Evolutionary conservation across 768 basidiomycete species (phyloP), one percentile per base, ranked within the genome.

Genomic region (Termitomyces sp.): DNA sequence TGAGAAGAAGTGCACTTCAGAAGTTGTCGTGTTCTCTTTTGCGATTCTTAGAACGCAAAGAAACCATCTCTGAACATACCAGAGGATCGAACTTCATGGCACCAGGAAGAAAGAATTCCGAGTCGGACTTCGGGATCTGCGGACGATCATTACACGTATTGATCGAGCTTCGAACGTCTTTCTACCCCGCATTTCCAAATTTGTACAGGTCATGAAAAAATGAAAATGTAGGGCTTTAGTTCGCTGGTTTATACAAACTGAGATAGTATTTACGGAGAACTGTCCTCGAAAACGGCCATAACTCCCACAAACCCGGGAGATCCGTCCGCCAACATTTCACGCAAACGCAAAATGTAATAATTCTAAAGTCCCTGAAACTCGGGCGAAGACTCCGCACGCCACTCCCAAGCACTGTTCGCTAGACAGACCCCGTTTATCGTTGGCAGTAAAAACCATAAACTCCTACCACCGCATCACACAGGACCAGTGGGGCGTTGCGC

Each of bases 11-110:
- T 18, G 12, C 20, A 36, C 22, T 31, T 30, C 1, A 39, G 52
- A 53, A 53, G 37, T n/a, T 39, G 37, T 12, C 27, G 52, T 24
- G 24, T 53, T 53, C 52, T 53, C 52, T 53, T 6, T 54, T n/a
- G 30, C 39, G 27, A 30, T 30, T 54, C 27, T 53, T 39, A 39
- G 52, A 53, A 54, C 39, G 37, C 27, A 30, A 54, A 31, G 24
- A 39, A 54, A 54, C 27, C 41, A 41, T 41, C 39, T 42, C 30
- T 30, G 27, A 54, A 54, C 53, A 54, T 54, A 54, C 53, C 53
- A 54, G 37, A 54, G 18, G 39, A 41, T 54, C 27, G 11, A 41
- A n/a, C 39, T 42, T 53, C 52, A 41, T 39, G 52, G 27, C 37
- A n/a, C 6, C 37, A n/a, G 30, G 27, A 53, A 53, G 27, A 30